Base-by-base conservation (phyloP, 163 green algal species). In the Scenedesmus sp. region DNA sequence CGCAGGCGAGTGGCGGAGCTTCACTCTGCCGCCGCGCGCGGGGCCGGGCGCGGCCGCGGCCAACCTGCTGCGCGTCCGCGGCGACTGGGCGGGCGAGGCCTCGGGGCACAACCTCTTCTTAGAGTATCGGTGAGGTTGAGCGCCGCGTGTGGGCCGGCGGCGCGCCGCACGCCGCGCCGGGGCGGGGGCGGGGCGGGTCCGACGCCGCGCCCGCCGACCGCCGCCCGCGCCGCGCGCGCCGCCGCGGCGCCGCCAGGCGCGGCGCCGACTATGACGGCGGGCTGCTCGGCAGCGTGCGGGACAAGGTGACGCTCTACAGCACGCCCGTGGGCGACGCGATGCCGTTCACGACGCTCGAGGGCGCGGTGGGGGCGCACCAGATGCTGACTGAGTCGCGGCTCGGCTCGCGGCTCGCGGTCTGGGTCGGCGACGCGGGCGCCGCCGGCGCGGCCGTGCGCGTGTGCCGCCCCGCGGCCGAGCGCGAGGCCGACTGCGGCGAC, bases 301-400 rank as follows among this genome's bases (percentile, higher is more conserved):
- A 83, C 64, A 75, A 75, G 29, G 65, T 83, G 1, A 63, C 45
- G 13, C 15, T 83, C 2, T 77, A 83, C 75, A 66, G 44, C 42
- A 71, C 64, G 7, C 51, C 39, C 17, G 39, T 45, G 4, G 54
- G 54, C 17, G 75, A 83, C 45, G 14, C 64, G 5, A 63, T 60
- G 75, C 75, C 75, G 20, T 83, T 56, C 54, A 77, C 75, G 2
- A 65, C 39, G 1, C 53, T 70, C 2, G 75, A 83, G 39, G 65
- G 28, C 28, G 57, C 22, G 7, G 34, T 83, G 1, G 75, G 50
- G 18, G 2, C 28, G 4, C 63, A 64, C 24, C 51, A 70, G 56
- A 53, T 63, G 20, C 39, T 48, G 44, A 28, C 48, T 9, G 75
- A 83, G 47, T 47, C n/a, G 10, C 75, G 75, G 7, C 29, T 75